Evolutionary conservation across 176 grass and related monocot genomes (phyloP).

Genomic region (Cenchrus fungigraminus): DNA sequence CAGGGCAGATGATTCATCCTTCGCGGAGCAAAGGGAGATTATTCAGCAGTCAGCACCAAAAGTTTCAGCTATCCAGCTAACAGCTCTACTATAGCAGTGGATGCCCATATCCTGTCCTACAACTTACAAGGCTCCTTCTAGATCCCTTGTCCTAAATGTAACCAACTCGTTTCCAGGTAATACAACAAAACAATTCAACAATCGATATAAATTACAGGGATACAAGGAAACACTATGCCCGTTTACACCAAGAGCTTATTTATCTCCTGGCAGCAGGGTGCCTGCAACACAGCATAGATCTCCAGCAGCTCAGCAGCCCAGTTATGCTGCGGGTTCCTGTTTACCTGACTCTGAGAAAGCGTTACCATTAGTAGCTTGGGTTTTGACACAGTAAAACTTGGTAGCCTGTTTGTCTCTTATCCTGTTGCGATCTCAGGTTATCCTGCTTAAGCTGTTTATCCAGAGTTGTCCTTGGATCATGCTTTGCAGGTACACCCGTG

Average conservation of each 20-base stretch:
- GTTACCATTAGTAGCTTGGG: conserved; percentile 37
- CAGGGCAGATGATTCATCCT: not conserved
- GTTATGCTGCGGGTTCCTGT: conserved; percentile 9
- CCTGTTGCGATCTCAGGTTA: conserved; percentile 47
- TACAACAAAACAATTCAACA: conserved; percentile 42
- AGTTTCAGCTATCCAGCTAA: conserved; percentile 28
- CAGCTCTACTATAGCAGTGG: conserved; percentile 41
- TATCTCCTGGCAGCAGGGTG: not conserved
- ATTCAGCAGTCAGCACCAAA: conserved; percentile 24
- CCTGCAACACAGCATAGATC: not conserved
- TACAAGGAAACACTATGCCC: conserved; percentile 10
- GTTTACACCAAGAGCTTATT: not conserved
- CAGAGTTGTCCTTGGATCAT: conserved; percentile 29
- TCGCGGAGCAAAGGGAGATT: not conserved
- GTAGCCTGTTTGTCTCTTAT: conserved; percentile 58
- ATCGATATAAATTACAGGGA: not conserved
- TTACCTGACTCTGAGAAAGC: conserved; percentile 44
- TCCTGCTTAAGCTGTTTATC: conserved; percentile 54
- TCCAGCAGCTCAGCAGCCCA: not conserved
- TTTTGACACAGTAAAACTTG: conserved; percentile 69
- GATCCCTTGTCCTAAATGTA: conserved; percentile 34
- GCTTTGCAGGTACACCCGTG: conserved; percentile 38
- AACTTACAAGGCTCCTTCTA: conserved; percentile 21
- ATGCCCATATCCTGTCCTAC: conserved; percentile 32
- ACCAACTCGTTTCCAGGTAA: conserved; percentile 14